Percentiles rank a stretch among this genome's conserved stretches.
phyloP scores from a whole-genome alignment of 2,329 filamentous ascomycete genomes.

The Teratosphaeriaceae sp. region DNA sequence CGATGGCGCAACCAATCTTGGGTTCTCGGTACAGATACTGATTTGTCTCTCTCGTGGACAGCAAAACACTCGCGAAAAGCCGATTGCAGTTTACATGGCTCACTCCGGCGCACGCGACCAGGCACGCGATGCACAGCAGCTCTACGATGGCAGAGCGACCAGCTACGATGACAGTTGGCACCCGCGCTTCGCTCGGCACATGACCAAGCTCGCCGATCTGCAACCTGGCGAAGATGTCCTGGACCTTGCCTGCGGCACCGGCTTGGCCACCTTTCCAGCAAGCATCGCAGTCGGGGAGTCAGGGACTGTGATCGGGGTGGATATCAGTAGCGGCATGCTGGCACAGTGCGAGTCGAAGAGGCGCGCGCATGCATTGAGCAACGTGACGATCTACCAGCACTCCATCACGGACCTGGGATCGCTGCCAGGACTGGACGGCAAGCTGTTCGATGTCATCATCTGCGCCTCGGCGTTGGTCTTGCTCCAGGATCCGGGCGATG shows the following conservation, averaged over 20 bases:
- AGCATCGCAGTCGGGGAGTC: constrained; percentile 32
- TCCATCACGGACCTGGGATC: constrained; percentile 32
- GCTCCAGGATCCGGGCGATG: constrained; percentile 31
- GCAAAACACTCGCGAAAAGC: no score
- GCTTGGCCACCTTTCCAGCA: constrained; percentile 35
- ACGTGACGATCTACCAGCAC: constrained; percentile 31
- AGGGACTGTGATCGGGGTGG: constrained; percentile 35
- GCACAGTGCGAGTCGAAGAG: constrained; percentile 28
- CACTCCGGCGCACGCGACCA: no score
- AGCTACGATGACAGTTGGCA: constrained; percentile 39
- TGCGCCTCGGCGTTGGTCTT: constrained; percentile 36
- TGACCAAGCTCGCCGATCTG: constrained; percentile 24
- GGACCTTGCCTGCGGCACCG: constrained; percentile 42
- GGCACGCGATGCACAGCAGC: constrained; percentile 15
- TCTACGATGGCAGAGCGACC: constrained; percentile 29
- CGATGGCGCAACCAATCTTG: no score
- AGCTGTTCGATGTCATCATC: constrained; percentile 30
- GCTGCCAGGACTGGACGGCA: constrained; percentile 11
- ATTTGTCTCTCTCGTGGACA: no score
- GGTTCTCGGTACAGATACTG: no score
- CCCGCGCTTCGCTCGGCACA: constrained; percentile 32
- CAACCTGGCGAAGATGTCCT: constrained; percentile 35
- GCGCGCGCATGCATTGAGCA: constrained; percentile 20
- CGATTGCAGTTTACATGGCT: no score
- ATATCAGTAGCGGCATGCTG: constrained; percentile 25